These are phyloP conservation scores for Penicillium cataractarum DNA, from an alignment of 495 filamentous ascomycete species.

Conservation along the genomic window DNA sequence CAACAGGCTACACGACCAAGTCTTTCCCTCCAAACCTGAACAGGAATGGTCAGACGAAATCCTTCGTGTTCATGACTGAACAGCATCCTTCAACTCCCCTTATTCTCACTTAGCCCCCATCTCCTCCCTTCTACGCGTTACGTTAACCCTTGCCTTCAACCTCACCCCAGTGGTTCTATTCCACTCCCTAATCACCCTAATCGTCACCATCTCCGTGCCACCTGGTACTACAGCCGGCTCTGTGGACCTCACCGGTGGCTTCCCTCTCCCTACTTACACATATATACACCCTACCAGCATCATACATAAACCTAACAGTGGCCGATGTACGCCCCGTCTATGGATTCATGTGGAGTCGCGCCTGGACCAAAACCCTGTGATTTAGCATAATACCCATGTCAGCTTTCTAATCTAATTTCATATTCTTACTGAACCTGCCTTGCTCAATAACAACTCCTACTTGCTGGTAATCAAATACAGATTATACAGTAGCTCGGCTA, in stretches of 20 bases:
- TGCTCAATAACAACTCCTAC: background rate
- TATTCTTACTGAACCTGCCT: background rate
- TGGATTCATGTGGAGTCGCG: slow-evolving; percentile 30
- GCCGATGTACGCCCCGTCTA: slow-evolving; percentile 28
- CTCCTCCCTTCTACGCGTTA: slow-evolving; percentile 6
- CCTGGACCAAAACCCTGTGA: slow-evolving; percentile 26
- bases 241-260: slow-evolving; percentile 24
- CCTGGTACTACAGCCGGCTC: slow-evolving; percentile 31
- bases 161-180: slow-evolving; percentile 11
- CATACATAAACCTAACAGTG: slow-evolving; percentile 29
- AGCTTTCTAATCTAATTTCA: slow-evolving; percentile 7
- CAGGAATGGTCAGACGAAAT: background rate
- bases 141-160: background rate
- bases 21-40: slow-evolving; percentile 21
- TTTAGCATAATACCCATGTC: slow-evolving; percentile 37
- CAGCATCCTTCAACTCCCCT: background rate
- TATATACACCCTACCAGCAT: slow-evolving; percentile 9
- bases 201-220: background rate
- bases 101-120: background rate
- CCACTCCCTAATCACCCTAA: slow-evolving; percentile 18
- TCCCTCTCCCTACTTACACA: slow-evolving; percentile 2
- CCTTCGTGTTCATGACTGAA: background rate
- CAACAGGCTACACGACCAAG: slow-evolving; percentile 24
- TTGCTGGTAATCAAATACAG: background rate
- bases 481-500: background rate